A percentile compares a stretch with the other conserved stretches of the same genome.
These are phyloP conservation scores for Cyberlindnera japonica DNA, from an alignment of 805 yeast species.

Conservation along the genomic window DNA sequence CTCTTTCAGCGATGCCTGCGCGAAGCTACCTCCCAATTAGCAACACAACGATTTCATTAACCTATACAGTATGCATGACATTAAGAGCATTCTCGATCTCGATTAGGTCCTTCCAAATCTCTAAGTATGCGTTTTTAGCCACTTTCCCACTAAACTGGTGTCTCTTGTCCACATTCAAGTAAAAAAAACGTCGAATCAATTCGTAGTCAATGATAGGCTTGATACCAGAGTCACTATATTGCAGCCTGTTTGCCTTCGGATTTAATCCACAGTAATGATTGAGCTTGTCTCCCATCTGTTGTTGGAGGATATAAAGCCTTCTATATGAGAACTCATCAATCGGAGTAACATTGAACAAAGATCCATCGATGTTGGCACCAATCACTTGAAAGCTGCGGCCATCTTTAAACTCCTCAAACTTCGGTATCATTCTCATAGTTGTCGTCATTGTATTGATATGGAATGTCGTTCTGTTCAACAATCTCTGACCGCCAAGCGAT, in stretches of 20 bases:
- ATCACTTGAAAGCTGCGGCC: slow-evolving; percentile 51
- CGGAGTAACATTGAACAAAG: slow-evolving; percentile 70
- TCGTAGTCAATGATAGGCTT: slow-evolving; percentile 67
- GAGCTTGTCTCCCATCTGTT: slow-evolving; percentile 78
- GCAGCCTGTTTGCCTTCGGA: slow-evolving; percentile 48
- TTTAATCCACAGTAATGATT: slow-evolving; percentile 74
- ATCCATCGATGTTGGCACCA: slow-evolving; percentile 79
- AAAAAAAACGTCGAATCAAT: slow-evolving; percentile 49
- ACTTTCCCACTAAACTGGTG: slow-evolving; percentile 51
- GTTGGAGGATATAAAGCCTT: slow-evolving; percentile 79
- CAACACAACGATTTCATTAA: no score
- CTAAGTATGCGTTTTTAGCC: slow-evolving; percentile 53
- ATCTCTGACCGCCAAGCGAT: slow-evolving; percentile 73
- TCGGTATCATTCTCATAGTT: slow-evolving; percentile 43
- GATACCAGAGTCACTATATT: slow-evolving; percentile 35
- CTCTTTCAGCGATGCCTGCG: no score
- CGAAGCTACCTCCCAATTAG: no score
- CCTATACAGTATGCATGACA: slow-evolving; percentile 11
- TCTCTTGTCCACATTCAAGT: slow-evolving; percentile 55
- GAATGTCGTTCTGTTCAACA: slow-evolving; percentile 68
- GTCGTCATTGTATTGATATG: slow-evolving; percentile 61
- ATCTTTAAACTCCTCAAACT: slow-evolving; percentile 30
- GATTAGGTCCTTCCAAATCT: slow-evolving; percentile 65
- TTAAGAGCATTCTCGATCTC: slow-evolving; percentile 46
- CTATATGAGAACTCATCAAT: slow-evolving; percentile 72